Percentiles rank a stretch among this genome's conserved stretches.
Evolutionary conservation across 2,329 filamentous ascomycete genomes (phyloP).

Genomic region (Ilyonectria destructans): DNA sequence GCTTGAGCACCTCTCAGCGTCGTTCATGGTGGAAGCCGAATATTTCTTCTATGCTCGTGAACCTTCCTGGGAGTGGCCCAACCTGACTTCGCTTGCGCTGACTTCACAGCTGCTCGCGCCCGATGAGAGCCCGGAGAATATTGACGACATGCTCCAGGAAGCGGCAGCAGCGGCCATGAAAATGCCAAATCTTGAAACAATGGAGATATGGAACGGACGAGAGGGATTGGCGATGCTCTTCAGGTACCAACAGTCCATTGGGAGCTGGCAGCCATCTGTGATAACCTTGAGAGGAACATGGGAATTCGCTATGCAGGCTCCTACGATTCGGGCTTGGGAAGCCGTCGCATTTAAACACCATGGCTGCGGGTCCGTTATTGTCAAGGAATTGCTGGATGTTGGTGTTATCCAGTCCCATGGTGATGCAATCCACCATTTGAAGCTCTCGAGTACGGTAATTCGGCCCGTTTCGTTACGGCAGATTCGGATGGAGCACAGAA

Average conservation of each 20-base stretch:
- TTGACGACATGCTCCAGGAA: constrained; percentile 44
- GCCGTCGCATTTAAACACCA: constrained; percentile 20
- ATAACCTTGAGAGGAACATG: constrained; percentile 10
- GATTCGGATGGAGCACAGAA: constrained; percentile 30
- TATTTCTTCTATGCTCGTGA: constrained; percentile 44
- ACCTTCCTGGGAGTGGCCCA: constrained; percentile 41
- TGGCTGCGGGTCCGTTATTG: constrained; percentile 29
- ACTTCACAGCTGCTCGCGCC: constrained; percentile 48
- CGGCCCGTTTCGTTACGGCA: constrained; percentile 36
- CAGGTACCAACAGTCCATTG: constrained; percentile 34
- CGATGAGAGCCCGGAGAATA: constrained; percentile 28
- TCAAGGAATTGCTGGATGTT: constrained; percentile 31
- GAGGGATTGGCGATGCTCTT: constrained; percentile 45
- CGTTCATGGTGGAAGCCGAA: constrained; percentile 50
- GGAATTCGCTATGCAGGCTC: constrained; percentile 9
- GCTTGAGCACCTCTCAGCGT: constrained; percentile 49
- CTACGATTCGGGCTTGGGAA: constrained; percentile 29
- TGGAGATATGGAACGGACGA: constrained; percentile 55
- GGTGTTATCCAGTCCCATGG: constrained; percentile 27
- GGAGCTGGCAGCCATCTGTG: constrained; percentile 19
- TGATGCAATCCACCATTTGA: constrained; percentile 39
- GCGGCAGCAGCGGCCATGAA: constrained; percentile 46
- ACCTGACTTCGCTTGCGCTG: constrained; percentile 48
- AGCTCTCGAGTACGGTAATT: constrained; percentile 31
- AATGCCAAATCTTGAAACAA: constrained; percentile 52